A percentile compares a stretch with the other conserved stretches of the same genome.
These are phyloP conservation scores for Geranium brycei DNA, from an alignment of 345 rosid species.

Conservation along the genomic window DNA sequence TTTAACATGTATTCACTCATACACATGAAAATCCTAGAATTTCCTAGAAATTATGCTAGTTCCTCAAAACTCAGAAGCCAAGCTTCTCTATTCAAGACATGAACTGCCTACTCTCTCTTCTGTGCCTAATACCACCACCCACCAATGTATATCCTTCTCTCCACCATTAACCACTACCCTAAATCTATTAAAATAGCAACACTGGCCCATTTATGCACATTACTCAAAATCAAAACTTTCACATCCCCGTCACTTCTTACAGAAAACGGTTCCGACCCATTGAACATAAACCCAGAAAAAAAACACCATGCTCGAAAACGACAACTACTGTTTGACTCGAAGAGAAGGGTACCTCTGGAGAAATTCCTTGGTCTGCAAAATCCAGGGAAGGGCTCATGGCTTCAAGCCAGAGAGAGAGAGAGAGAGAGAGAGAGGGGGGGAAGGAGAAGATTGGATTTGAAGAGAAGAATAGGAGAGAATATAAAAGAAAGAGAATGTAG, in stretches of 20 bases:
- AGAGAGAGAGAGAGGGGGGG: conserved; percentile 3
- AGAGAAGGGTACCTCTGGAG: conserved; percentile 34
- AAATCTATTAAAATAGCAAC: no score
- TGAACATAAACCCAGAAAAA: not conserved
- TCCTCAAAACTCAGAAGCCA: not conserved
- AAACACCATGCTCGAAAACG: not conserved
- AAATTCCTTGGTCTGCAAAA: conserved; percentile 31
- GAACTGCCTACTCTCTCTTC: not conserved
- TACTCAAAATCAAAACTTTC: not conserved
- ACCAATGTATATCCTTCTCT: not conserved
- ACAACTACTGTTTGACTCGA: not conserved
- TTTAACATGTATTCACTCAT: not conserved
- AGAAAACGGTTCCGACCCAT: not conserved
- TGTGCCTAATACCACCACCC: not conserved
- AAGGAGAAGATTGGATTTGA: not conserved
- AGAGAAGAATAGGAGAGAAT: conserved; percentile 2
- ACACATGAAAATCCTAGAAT: not conserved
- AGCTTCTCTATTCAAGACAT: no score
- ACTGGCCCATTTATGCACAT: not conserved
- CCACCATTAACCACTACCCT: not conserved
- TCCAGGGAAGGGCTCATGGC: conserved; percentile 40
- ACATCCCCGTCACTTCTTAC: not conserved
- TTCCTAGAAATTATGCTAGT: not conserved
- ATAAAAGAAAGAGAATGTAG: conserved; percentile 11
- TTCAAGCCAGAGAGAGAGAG: conserved; percentile 9